Evolutionary conservation across 2,329 filamentous ascomycete species (phyloP).

Genomic region (Cladosporium phlei): DNA sequence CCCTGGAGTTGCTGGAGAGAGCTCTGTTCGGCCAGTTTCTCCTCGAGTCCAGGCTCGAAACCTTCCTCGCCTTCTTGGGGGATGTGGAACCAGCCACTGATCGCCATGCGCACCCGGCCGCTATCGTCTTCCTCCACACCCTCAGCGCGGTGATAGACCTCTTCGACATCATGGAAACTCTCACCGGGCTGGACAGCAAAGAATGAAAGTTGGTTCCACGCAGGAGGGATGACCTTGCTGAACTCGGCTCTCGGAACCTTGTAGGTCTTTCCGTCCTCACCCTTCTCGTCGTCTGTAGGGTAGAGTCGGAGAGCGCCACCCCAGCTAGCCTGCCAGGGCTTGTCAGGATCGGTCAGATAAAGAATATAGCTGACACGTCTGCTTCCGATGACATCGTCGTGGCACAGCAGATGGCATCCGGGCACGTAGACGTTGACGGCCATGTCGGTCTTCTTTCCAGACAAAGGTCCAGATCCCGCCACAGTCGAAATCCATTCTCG

Average conservation of each 20-base stretch:
- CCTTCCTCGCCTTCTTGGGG: slow-evolving; percentile 92
- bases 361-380: slow-evolving; percentile 94
- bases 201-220: slow-evolving; percentile 97
- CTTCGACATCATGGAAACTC: slow-evolving; percentile 98
- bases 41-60: slow-evolving; percentile 81
- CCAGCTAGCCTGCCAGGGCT: slow-evolving; percentile 85
- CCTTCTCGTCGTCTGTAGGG: slow-evolving; percentile 61
- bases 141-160: slow-evolving; percentile 72
- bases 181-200: slow-evolving; percentile 97
- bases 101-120: slow-evolving; percentile 86
- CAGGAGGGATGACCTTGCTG: slow-evolving; percentile 79
- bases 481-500: slow-evolving; percentile 82
- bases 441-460: slow-evolving; percentile 95
- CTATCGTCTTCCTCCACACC: slow-evolving; percentile 62
- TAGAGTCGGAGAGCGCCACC: slow-evolving; percentile 87
- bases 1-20: slow-evolving; percentile 89
- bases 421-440: slow-evolving; percentile 98
- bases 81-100: slow-evolving; percentile 98
- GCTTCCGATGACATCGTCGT: slow-evolving; percentile 98
- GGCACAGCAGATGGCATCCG: slow-evolving; percentile 89
- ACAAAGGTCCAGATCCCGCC: slow-evolving; percentile 79
- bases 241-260: slow-evolving; percentile 76
- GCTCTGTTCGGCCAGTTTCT: slow-evolving; percentile 81
- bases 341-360: slow-evolving; percentile 89
- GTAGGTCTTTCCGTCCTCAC: slow-evolving; percentile 64